Percentiles rank a stretch among this genome's conserved stretches.
phyloP scores from a whole-genome alignment of 768 basidiomycete species.

The Macrolepiota albuminosa region DNA sequence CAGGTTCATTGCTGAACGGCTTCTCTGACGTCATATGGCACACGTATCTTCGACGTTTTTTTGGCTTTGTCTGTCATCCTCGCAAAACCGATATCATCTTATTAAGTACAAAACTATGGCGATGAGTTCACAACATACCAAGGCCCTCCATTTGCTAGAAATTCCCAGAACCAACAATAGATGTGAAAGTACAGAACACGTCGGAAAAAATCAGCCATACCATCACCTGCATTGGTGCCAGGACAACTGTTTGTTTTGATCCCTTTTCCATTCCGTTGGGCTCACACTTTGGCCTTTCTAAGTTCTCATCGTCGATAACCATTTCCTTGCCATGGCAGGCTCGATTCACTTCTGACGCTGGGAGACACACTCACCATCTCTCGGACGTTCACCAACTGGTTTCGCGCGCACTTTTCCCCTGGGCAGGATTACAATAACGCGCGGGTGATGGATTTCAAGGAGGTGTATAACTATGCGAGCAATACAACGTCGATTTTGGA shows the following conservation, averaged over 20 bases:
- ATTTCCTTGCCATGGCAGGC: slow-evolving; percentile 57
- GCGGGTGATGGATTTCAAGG: slow-evolving; percentile 77
- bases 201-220: too few relatives aligned
- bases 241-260: too few relatives aligned
- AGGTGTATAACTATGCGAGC: slow-evolving; percentile 22
- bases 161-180: too few relatives aligned
- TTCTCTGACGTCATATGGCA: too few relatives aligned
- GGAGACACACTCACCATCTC: too few relatives aligned
- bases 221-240: too few relatives aligned
- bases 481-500: slow-evolving; percentile 31
- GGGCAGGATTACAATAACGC: slow-evolving; percentile 95
- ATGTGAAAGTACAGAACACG: too few relatives aligned
- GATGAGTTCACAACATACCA: too few relatives aligned
- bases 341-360: slow-evolving; percentile 19
- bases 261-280: too few relatives aligned
- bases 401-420: slow-evolving; percentile 77
- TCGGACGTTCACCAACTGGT: slow-evolving; percentile 84
- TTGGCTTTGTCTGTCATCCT: slow-evolving; percentile 46
- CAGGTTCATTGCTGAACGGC: too few relatives aligned
- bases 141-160: slow-evolving; percentile 46
- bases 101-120: slow-evolving; percentile 74
- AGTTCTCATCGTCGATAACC: slow-evolving; percentile 51
- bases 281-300: too few relatives aligned
- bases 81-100: slow-evolving; percentile 21
- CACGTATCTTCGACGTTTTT: too few relatives aligned